phyloP scores from a whole-genome alignment of 352 stramenopile genomes.

The Blastocystis hominis region DNA sequence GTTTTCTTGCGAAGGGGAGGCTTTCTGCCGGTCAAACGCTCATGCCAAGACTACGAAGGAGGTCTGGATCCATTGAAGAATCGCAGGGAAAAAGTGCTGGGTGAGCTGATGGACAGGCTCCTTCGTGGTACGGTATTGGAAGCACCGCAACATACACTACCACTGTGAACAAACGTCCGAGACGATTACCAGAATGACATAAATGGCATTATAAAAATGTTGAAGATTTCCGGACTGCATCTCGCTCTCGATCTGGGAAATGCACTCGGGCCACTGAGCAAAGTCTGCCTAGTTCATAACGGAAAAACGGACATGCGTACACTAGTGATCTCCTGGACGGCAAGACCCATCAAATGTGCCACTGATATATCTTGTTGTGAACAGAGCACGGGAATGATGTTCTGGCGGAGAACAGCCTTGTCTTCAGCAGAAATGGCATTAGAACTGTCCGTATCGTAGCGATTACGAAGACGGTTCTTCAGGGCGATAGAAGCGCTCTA shows the following conservation, averaged over 20 bases:
- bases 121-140: constrained; percentile 24
- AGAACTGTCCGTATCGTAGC: not conserved
- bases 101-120: not conserved
- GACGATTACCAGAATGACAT: not conserved
- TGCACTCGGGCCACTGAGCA: constrained; percentile 2
- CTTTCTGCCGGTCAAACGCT: not conserved
- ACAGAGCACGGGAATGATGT: constrained; percentile 30
- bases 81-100: constrained; percentile 33
- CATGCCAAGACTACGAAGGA: not conserved
- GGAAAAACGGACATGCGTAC: not conserved
- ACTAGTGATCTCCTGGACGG: constrained; percentile 16
- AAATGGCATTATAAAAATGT: constrained; percentile 43
- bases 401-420: constrained; percentile 16
- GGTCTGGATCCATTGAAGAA: constrained; percentile 42
- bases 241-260: constrained; percentile 21
- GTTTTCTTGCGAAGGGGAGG: not conserved
- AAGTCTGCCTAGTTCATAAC: constrained; percentile 10
- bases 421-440: constrained; percentile 9
- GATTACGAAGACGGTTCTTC: constrained; percentile 29
- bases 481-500: constrained; percentile 45
- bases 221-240: not conserved
- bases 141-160: constrained; percentile 21
- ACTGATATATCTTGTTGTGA: not conserved
- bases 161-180: not conserved
- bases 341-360: not conserved